phyloP scores from a whole-genome alignment of 2,329 filamentous ascomycete genomes.

The Pseudogymnoascus sp. region DNA sequence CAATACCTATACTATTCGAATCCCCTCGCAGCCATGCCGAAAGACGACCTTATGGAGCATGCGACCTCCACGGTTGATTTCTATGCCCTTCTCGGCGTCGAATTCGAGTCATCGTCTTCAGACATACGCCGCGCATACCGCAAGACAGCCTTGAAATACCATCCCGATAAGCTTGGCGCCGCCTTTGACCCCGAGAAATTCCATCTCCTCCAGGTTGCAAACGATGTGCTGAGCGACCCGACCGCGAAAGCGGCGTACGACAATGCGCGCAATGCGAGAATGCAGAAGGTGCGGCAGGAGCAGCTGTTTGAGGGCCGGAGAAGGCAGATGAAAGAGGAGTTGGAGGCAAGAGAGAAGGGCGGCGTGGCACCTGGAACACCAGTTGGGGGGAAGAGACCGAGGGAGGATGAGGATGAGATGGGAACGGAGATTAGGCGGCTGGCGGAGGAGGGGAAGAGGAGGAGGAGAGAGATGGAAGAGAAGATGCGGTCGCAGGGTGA shows the following conservation, averaged over 20 bases:
- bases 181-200: constrained; percentile 73
- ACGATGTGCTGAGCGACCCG: constrained; percentile 70
- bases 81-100: constrained; percentile 16
- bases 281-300: constrained; percentile 63
- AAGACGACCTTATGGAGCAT: constrained; percentile 28
- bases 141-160: constrained; percentile 79
- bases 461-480: constrained; percentile 41
- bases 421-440: constrained; percentile 46
- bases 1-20: background rate
- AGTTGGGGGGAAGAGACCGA: constrained; percentile 52
- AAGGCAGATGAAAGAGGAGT: constrained; percentile 74
- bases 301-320: constrained; percentile 67
- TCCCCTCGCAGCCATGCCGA: constrained; percentile 23
- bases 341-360: constrained; percentile 67
- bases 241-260: constrained; percentile 72
- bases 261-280: constrained; percentile 61
- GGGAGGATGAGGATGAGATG: constrained; percentile 41
- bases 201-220: constrained; percentile 77
- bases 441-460: constrained; percentile 45
- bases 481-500: constrained; percentile 28
- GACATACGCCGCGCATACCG: constrained; percentile 56
- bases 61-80: constrained; percentile 29
- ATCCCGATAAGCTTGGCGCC: constrained; percentile 82
- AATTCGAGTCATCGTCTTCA: constrained; percentile 11
- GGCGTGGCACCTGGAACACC: constrained; percentile 35